Evolutionary conservation across 2,329 filamentous ascomycete genomes (phyloP), one percentile per base, ranked within the genome.

Genomic region (Colletotrichum euphorbiae): DNA sequence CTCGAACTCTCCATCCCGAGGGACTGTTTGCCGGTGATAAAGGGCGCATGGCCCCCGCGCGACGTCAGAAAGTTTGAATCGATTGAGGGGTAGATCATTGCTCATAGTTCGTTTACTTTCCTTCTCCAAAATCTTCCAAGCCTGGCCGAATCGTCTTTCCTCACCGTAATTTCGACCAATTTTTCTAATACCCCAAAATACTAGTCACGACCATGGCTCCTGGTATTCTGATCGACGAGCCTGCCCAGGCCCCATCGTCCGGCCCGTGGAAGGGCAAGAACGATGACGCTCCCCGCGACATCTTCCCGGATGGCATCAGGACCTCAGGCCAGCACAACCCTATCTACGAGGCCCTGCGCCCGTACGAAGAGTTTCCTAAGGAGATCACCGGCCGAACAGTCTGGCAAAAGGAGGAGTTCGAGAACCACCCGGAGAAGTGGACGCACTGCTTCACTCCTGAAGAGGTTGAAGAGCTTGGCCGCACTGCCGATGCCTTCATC

Each of bases 271-370:
- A 71, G 66, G 67, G 62, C 6, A 77, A 77, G 71, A 79, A 78
- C 70, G 60, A 75, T 50, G 74, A 78, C 17, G 79, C 77, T 1
- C 76, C 78, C 1, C 74, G 73, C 13, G 71, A 75, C 69, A 75
- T 83, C 69, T 84, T 84, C 74, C 82, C 82, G 4, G 82, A 84
- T 56, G 82, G 82, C 43, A 82, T 83, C 75, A 79, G 81, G 48
- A 87, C 85, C 0, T 85, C 90, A 0, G 92, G 92, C 43, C 92
- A 95, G 76, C 90, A 92, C 72, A 83, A 87, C 24, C 92, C 93
- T 1, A 77, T 92, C 38, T 90, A 90, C 75, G 83, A 89, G 36
- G 80, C 84, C 8, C 78, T 95, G n/a, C 82, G 80, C 55, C 87
- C 91, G 0, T 95, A 93, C 77, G 82, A 85, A 0, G 84, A 85